Evolutionary conservation across 1,284 basidiomycete genomes (phyloP), one percentile per base, ranked within the genome.

Genomic region (Ceratobasidium sp.): DNA sequence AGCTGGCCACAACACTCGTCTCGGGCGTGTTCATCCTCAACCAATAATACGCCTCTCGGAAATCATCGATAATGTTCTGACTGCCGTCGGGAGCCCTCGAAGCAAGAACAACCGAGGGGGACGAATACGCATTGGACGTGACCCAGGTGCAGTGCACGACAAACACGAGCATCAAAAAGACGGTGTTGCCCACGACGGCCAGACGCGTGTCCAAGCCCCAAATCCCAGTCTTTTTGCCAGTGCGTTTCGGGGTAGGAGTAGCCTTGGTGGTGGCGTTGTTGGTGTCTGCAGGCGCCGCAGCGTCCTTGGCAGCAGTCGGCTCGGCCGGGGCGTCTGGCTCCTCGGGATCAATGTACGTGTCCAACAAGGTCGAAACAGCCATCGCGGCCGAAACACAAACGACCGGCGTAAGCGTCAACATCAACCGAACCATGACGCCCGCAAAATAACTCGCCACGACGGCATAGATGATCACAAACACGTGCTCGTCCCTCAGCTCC

Each of bases 41-140:
- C 97, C 97, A 99, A 82, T 99, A 98, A 81, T 99, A 99, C n/a
- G 97, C 97, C 84, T 99, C 97, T 74, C 97, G 88, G 89, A 98
- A 99, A 82, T 99, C 97, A 81, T 99, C 97, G 79, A 99, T 99
- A 78, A 99, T 95, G 80, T 96, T 90, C 79, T 94, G 91, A 72
- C 88, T 91, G 23, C 97, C 97, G 78, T 99, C 96, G 0, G 86
- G 84, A 76, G 88, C 90, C 6, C 85, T 83, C 14, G 93, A 94
- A 0, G 96, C 89, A 62, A 99, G 85, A 1, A 99, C 97, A 74
- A 99, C 97, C 30, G 96, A 98, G 0, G 97, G 97, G 0, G 96
- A 98, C 5, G 97, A 99, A 83, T 99, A 99, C 0, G 97, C 96
- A 74, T 85, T 89, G 32, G 95, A 91, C 0, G 97, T 99, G 58